Evolutionary conservation across 495 filamentous ascomycete genomes (phyloP), one percentile per base, ranked within the genome.

Genomic region (Xylona heveae): DNA sequence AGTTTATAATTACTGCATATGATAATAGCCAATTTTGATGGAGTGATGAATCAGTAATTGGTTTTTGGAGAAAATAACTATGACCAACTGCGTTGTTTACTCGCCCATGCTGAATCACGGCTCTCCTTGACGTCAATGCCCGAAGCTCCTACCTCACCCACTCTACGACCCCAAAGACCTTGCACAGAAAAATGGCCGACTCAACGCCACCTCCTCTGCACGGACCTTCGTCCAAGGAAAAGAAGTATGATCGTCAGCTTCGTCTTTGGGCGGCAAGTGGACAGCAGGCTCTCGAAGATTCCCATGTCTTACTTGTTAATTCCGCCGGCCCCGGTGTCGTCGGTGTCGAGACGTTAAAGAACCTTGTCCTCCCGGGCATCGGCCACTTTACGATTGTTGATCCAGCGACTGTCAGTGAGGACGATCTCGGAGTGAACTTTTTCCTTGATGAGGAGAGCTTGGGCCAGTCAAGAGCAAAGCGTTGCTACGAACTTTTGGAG

Each of bases 371-470:
- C 27, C 88, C 88, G 36, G 80, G 85, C 19, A 74, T 95, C 46
- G 88, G 90, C 8, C 71, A 74, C n/a, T 94, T 93, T 48, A 90
- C 79, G 2, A 91, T 99, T 37, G 70, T 82, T 28, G 88, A 99
- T 45, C 68, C 76, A 6, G 65, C 69, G 1, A 50, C 57, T 6
- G 84, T 99, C 13, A 61, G 58, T 0, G 80, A 94, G 38, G 58
- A 67, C 7, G 90, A 99, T 43, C 51, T 95, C 25, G 88, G 88
- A 3, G 76, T 92, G 35, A 95, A 95, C 52, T 99, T 99, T 64
- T 95, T 99, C 40, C 58, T 95, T 6, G 80, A 91, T 38, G 69
- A 78, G 40, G 55, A 63, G 15, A 74, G 71, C 34, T 44, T 93
- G 28, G 84, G 84, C 12, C 72, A 68, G 43, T 68, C 72, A n/a